These are phyloP conservation scores for Apiospora hydei DNA, from an alignment of 2,329 filamentous ascomycete genomes.

Conservation along the genomic window DNA sequence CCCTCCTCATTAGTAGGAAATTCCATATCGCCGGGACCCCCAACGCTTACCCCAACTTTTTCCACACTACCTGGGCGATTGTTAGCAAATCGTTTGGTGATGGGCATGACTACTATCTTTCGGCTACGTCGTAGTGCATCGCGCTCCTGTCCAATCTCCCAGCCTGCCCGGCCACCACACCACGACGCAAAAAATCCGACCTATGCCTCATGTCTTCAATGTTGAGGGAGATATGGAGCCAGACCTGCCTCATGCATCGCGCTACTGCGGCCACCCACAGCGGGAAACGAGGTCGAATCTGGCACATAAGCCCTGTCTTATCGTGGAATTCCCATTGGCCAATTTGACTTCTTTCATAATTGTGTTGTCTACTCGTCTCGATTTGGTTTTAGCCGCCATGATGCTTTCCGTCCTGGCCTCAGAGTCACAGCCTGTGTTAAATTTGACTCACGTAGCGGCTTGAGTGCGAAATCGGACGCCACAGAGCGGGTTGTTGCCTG, in stretches of 20 bases:
- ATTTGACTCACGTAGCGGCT: background rate
- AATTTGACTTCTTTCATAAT: constrained; percentile 11
- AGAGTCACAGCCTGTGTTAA: constrained; percentile 6
- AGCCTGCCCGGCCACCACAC: background rate
- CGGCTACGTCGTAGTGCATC: constrained; percentile 19
- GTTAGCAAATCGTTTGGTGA: constrained; percentile 25
- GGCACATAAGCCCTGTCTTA: constrained; percentile 23
- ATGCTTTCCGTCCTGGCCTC: constrained; percentile 13
- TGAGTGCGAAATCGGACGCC: background rate
- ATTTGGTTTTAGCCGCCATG: constrained; percentile 16
- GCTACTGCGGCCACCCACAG: constrained; percentile 15
- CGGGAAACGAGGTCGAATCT: constrained; percentile 11
- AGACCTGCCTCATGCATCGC: constrained; percentile 15
- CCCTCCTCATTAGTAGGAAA: background rate
- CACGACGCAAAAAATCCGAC: background rate
- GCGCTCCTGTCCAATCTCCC: background rate
- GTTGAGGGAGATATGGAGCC: constrained; percentile 6
- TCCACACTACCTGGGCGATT: background rate
- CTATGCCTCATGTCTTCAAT: constrained; percentile 7
- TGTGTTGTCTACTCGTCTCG: constrained; percentile 1
- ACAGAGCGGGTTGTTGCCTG: background rate
- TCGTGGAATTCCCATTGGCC: constrained; percentile 18
- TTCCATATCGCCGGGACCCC: constrained; percentile 17
- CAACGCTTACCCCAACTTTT: background rate
- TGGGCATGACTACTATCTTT: constrained; percentile 23